Evolutionary conservation across 2,329 filamentous ascomycete genomes (phyloP).

Genomic region (Periconia digitata): DNA sequence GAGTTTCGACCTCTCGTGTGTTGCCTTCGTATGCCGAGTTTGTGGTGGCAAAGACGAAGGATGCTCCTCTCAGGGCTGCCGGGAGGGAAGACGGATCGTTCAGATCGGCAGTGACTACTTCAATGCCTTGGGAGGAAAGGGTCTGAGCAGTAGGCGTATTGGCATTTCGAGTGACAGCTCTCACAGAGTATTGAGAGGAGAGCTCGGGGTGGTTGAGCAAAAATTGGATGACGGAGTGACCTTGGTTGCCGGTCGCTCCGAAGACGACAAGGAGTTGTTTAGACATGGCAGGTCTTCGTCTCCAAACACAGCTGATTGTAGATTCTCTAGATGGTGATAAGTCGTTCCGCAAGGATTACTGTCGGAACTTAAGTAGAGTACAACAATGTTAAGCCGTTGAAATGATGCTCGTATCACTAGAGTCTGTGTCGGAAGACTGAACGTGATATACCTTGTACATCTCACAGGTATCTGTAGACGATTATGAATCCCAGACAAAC

Average conservation of each 20-base stretch:
- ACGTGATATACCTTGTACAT: too few species aligned
- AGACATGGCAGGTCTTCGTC: too few species aligned
- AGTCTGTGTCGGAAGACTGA: too few species aligned
- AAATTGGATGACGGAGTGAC: slow-evolving; percentile 55
- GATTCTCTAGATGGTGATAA: too few species aligned
- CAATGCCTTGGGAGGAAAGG: slow-evolving; percentile 51
- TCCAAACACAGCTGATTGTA: too few species aligned
- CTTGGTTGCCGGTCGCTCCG: slow-evolving; percentile 52
- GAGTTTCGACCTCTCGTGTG: slow-evolving; percentile 28
- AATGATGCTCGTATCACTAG: too few species aligned
- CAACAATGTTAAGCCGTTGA: too few species aligned
- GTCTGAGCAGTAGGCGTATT: slow-evolving; percentile 48
- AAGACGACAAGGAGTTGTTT: slow-evolving; percentile 32
- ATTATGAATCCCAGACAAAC: too few species aligned
- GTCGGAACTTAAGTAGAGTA: too few species aligned
- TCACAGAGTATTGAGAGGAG: slow-evolving; percentile 47
- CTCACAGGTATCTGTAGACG: too few species aligned
- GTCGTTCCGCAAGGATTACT: too few species aligned
- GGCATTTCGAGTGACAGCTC: slow-evolving; percentile 58
- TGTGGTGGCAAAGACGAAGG: slow-evolving; percentile 34
- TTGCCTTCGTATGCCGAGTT: slow-evolving; percentile 24
- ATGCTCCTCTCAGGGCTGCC: slow-evolving; percentile 21
- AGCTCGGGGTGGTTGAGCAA: slow-evolving; percentile 48
- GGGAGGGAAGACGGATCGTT: slow-evolving; percentile 34
- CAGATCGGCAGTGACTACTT: slow-evolving; percentile 57